phyloP scores from a whole-genome alignment of 116 monocot genomes.

The Zostera marina region DNA sequence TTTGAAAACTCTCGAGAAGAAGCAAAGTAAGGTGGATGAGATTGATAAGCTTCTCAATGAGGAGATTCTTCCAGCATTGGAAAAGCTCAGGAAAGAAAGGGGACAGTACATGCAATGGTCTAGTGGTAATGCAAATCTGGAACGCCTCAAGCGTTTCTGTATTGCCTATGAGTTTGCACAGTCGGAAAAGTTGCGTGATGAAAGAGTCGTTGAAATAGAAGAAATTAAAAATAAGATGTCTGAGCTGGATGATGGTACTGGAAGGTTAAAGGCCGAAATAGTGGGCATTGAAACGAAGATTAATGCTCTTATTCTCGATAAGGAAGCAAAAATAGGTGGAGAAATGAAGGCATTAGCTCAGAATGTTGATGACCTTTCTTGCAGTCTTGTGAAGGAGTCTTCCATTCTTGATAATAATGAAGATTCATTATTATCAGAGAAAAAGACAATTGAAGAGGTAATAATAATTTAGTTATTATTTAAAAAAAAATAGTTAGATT shows the following conservation, averaged over 20 bases:
- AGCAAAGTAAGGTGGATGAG: conserved; percentile 90
- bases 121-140: conserved; percentile 81
- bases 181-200: conserved; percentile 54
- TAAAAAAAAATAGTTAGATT: background rate
- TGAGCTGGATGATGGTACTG: conserved; percentile 38
- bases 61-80: conserved; percentile 86
- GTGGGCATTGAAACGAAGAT: conserved; percentile 56
- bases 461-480: background rate
- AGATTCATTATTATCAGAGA: conserved; percentile 46
- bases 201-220: conserved; percentile 30
- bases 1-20: conserved; percentile 90
- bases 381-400: conserved; percentile 70
- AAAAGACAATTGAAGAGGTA: conserved; percentile 56
- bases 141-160: conserved; percentile 72
- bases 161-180: conserved; percentile 84
- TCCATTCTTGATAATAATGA: conserved; percentile 62
- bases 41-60: conserved; percentile 93
- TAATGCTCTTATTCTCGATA: conserved; percentile 43
- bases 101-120: conserved; percentile 93
- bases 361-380: conserved; percentile 49
- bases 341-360: conserved; percentile 59
- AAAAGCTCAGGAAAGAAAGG: conserved; percentile 82
- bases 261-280: conserved; percentile 30
- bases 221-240: conserved; percentile 38
- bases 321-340: conserved; percentile 64